Base-by-base conservation (phyloP, 306 rosid species). In the Alnus rubra region DNA sequence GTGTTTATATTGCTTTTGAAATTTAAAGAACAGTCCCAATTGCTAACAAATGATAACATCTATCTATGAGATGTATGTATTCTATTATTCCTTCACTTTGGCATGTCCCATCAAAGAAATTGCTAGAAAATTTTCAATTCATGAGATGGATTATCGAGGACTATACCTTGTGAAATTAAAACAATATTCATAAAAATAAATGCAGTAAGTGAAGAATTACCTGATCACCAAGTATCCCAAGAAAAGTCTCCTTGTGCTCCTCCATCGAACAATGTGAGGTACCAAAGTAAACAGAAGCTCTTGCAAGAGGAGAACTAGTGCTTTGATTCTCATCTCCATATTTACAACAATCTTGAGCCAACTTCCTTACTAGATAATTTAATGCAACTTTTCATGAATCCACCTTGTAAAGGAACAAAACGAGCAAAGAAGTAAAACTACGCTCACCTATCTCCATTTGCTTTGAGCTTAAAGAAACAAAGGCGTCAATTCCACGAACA, bases 371-470 rank as follows among this genome's bases (percentile, higher is more conserved):
- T 94, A 86, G 69, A 84, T 74, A 54, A 69, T 69, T 59, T 19
- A 70, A 42, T 48, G 75, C 9, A 58, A 73, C 71, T 86, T 76
- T 74, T 79, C 65, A 87, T 63, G 30, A 44, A 78, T 76, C 53
- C 76, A 52, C 63, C 81, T 82, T 37, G 50, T 45, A 64, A 69
- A 79, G 39, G 51, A 81, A 83, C 74, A 67, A 78, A 83, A 76
- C 39, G 52, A 82, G 75, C 8, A 78, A 23, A 79, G 13, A 15
- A 56, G 28, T 39, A 64, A 76, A 82, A 84, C 72, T 53, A 69
- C 62, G 74, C 60, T 84, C 79, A 92, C 97, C 97, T 80, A 92
- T 89, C 69, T 88, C 92, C 92, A 90, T 87, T 87, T 94, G 97
- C 87, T 94, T 94, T 76, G 88, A 78, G 87, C 97, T 88, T 70